phyloP scores from a whole-genome alignment of 495 filamentous ascomycete genomes.

The Trichoderma virens region DNA sequence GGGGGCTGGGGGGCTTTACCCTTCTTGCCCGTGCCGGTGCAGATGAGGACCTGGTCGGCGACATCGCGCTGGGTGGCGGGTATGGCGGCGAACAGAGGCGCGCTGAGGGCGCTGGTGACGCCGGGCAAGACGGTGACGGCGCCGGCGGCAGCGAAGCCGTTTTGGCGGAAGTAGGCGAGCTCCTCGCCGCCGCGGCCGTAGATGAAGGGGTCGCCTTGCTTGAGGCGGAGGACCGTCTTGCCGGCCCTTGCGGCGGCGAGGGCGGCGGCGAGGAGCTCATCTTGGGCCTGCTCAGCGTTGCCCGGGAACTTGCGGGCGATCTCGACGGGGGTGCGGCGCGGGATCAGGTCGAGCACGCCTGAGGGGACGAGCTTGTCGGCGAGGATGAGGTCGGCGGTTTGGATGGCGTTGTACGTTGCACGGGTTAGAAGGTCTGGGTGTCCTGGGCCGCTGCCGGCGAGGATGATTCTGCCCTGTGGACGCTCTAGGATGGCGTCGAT shows the following conservation, averaged over 20 bases:
- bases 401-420: slow-evolving; percentile 82
- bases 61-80: slow-evolving; percentile 84
- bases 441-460: slow-evolving; percentile 90
- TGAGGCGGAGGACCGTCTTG: slow-evolving; percentile 75
- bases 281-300: slow-evolving; percentile 88
- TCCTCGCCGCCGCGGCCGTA: slow-evolving; percentile 95
- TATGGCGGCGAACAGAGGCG: slow-evolving; percentile 80
- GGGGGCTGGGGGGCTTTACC: slow-evolving; percentile 77
- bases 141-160: slow-evolving; percentile 49
- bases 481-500: slow-evolving; percentile 8
- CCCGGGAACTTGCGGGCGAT: slow-evolving; percentile 97
- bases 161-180: slow-evolving; percentile 68
- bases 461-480: slow-evolving; percentile 73
- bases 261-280: slow-evolving; percentile 78
- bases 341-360: slow-evolving; percentile 79
- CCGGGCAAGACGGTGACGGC: slow-evolving; percentile 71
- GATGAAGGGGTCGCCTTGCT: slow-evolving; percentile 94
- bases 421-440: slow-evolving; percentile 85
- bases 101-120: slow-evolving; percentile 79
- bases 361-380: slow-evolving; percentile 94
- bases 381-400: slow-evolving; percentile 75
- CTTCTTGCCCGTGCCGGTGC: slow-evolving; percentile 90
- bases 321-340: slow-evolving; percentile 77
- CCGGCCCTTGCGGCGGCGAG: slow-evolving; percentile 64
- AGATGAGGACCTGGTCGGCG: slow-evolving; percentile 85